Conservation (phyloP, 1,284 basidiomycete species). For the Mycena citricolor region DNA sequence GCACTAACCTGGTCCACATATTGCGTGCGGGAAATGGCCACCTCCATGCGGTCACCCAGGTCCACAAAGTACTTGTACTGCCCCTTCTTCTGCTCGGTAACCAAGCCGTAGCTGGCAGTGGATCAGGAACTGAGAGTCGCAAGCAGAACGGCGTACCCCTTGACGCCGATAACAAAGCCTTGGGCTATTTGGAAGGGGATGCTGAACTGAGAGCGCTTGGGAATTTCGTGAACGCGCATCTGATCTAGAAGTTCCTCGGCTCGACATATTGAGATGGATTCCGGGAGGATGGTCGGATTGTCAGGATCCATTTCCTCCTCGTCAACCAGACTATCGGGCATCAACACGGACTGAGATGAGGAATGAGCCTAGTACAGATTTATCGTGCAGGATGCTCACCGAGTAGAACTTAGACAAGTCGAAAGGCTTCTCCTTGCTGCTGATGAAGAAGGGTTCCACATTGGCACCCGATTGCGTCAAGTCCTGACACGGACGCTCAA, state of each 20-base stretch:
- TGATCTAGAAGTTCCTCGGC: slow-evolving; percentile 81
- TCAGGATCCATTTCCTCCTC: slow-evolving; percentile 47
- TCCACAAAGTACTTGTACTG: slow-evolving; percentile 80
- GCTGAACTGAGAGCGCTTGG: slow-evolving; percentile 86
- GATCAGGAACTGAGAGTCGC: slow-evolving; percentile 9
- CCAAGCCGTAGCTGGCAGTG: slow-evolving; percentile 70
- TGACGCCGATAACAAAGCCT: slow-evolving; percentile 85
- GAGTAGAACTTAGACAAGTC: slow-evolving; percentile 82
- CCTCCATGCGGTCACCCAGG: slow-evolving; percentile 74
- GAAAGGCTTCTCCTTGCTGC: slow-evolving; percentile 67
- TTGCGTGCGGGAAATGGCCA: slow-evolving; percentile 65
- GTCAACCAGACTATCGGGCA: slow-evolving; percentile 47
- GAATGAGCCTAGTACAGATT: too few relatives aligned
- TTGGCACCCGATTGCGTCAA: slow-evolving; percentile 77
- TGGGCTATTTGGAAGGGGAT: slow-evolving; percentile 80
- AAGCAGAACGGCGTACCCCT: slow-evolving; percentile 58
- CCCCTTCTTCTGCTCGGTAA: slow-evolving; percentile 84
- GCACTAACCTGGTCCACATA: slow-evolving; percentile 82
- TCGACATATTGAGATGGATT: slow-evolving; percentile 67
- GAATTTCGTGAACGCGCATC: slow-evolving; percentile 82
- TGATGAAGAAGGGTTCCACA: slow-evolving; percentile 93
- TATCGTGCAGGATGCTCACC: slow-evolving; percentile 39
- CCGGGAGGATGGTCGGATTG: slow-evolving; percentile 53
- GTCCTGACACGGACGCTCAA: slow-evolving; percentile 56
- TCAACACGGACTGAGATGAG: slow-evolving; percentile 64